These are phyloP conservation scores for Penicillium tannophilum DNA, from an alignment of 495 filamentous ascomycete species.

Conservation along the genomic window DNA sequence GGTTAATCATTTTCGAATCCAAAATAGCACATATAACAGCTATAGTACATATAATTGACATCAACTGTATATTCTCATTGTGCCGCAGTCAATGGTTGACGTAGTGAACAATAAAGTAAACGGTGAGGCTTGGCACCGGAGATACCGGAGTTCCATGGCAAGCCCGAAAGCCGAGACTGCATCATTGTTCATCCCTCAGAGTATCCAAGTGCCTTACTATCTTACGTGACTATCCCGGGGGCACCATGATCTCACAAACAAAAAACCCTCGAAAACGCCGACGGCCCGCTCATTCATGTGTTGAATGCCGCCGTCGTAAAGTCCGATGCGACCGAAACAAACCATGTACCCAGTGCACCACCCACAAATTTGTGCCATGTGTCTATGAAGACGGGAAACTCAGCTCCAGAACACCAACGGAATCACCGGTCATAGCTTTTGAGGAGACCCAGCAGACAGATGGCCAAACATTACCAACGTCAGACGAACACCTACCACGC, in stretches of 20 bases:
- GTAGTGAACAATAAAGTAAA: background rate
- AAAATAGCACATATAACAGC: conserved; percentile 1
- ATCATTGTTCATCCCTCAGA: background rate
- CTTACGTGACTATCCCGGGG: no score
- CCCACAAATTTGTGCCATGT: conserved; percentile 4
- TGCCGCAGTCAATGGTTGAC: background rate
- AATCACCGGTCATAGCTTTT: background rate
- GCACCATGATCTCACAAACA: no score
- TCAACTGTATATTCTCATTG: background rate
- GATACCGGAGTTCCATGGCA: background rate
- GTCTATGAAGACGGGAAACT: background rate
- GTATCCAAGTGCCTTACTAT: no score
- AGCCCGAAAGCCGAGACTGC: background rate
- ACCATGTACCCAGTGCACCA: conserved; percentile 18
- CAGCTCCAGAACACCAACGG: background rate
- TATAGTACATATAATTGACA: conserved; percentile 2
- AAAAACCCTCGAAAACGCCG: conserved; percentile 16
- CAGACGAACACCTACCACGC: background rate
- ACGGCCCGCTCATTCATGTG: conserved; percentile 21
- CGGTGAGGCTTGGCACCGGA: background rate
- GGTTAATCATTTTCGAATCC: background rate
- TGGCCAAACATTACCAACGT: background rate
- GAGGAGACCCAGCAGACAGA: background rate
- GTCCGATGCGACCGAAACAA: conserved; percentile 23
- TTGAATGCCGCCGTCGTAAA: conserved; percentile 27